Conservation (phyloP, 495 filamentous ascomycete species). For the Neurospora intermedia region DNA sequence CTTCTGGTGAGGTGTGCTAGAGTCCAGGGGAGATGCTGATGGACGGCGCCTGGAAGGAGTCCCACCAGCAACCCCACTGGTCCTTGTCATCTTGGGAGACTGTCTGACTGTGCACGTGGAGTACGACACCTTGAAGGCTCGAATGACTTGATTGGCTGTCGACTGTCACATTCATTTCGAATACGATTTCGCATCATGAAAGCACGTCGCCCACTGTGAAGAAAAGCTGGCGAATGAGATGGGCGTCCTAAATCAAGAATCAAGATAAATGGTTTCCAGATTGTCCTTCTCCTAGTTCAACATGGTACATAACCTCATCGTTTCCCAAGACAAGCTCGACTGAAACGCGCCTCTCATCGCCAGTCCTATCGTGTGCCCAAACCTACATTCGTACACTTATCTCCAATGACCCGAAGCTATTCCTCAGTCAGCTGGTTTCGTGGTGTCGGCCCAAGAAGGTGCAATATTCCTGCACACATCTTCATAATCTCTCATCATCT, state of each 20-base stretch:
- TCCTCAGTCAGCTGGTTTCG: constrained; percentile 47
- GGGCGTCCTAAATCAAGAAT: not conserved
- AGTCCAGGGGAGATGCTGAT: not conserved
- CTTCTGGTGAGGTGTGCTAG: not conserved
- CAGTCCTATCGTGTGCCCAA: not conserved
- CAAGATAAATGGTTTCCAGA: not conserved
- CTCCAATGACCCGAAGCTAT: not conserved
- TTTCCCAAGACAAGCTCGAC: not conserved
- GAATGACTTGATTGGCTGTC: not conserved
- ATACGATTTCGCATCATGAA: not conserved
- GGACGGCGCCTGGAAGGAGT: not conserved
- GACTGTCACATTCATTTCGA: not conserved
- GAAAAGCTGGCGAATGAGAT: not conserved
- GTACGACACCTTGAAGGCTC: not conserved
- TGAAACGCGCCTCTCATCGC: not conserved
- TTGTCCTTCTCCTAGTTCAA: not conserved
- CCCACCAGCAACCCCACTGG: constrained; percentile 3
- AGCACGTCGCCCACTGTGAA: not conserved
- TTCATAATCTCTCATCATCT: constrained; percentile 68
- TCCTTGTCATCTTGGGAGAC: constrained; percentile 2
- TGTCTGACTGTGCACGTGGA: not conserved
- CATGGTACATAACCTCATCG: not conserved
- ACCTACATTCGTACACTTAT: not conserved
- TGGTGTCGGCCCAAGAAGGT: constrained; percentile 76
- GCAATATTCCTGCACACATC: constrained; percentile 66